These are phyloP conservation scores for Hirsutella thompsonii DNA, from an alignment of 2,329 filamentous ascomycete species.

Conservation along the genomic window DNA sequence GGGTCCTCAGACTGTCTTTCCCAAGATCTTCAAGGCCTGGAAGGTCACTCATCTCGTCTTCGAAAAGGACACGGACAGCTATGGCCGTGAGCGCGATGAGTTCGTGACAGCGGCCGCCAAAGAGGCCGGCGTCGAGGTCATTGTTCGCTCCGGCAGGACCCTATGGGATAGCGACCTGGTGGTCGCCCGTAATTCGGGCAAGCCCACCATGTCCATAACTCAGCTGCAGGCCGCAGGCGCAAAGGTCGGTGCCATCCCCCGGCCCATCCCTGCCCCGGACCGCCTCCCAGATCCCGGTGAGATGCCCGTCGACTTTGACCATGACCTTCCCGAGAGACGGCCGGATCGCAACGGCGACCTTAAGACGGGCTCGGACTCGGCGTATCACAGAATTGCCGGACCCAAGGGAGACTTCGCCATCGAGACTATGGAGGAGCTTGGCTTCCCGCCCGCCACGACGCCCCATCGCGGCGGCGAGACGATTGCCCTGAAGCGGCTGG, in stretches of 20 bases:
- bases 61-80: slow-evolving; percentile 67
- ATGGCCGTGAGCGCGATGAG: slow-evolving; percentile 51
- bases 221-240: slow-evolving; percentile 52
- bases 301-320: slow-evolving; percentile 45
- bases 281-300: slow-evolving; percentile 52
- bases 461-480: slow-evolving; percentile 61
- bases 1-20: slow-evolving; percentile 56
- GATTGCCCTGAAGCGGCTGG: slow-evolving; percentile 43
- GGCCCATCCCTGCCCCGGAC: slow-evolving; percentile 46
- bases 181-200: slow-evolving; percentile 49
- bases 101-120: slow-evolving; percentile 45
- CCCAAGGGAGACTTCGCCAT: slow-evolving; percentile 56
- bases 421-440: slow-evolving; percentile 60
- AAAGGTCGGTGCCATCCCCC: slow-evolving; percentile 48
- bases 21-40: slow-evolving; percentile 63
- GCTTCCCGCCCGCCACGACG: slow-evolving; percentile 50
- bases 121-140: slow-evolving; percentile 53
- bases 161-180: slow-evolving; percentile 63
- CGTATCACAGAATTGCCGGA: slow-evolving; percentile 50
- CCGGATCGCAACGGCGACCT: slow-evolving; percentile 49
- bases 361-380: slow-evolving; percentile 39
- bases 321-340: slow-evolving; percentile 32
- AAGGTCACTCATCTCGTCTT: slow-evolving; percentile 64
- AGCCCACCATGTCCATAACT: slow-evolving; percentile 62
- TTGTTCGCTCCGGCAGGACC: slow-evolving; percentile 52